Conservation (phyloP, 176 grass and related monocot species). For the Eremochloa ophiuroides region DNA sequence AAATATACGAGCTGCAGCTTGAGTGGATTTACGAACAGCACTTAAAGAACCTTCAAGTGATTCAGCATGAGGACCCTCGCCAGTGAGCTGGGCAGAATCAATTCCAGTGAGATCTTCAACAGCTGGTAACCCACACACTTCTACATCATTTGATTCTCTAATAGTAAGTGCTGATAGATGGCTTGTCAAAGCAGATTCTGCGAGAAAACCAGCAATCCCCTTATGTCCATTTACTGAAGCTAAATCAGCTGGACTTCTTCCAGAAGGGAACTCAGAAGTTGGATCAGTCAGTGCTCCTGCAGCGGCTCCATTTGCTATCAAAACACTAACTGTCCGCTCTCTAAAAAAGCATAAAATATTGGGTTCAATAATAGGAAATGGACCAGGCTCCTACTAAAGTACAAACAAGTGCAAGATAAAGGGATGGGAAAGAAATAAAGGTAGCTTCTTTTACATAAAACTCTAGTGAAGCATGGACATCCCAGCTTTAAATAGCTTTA, state of each 20-base stretch:
- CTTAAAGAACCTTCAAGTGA: conserved; percentile 65
- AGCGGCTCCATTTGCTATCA: conserved; percentile 62
- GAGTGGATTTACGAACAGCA: conserved; percentile 72
- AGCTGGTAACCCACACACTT: conserved; percentile 12
- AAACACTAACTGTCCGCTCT: conserved; percentile 52
- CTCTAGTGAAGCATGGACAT: background rate
- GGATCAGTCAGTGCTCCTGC: conserved; percentile 77
- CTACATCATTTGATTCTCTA: conserved; percentile 51
- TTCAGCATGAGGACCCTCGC: conserved; percentile 38
- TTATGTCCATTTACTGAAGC: conserved; percentile 88
- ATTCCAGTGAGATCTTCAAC: conserved; percentile 25
- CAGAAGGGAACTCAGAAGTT: conserved; percentile 62
- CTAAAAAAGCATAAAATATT: conserved; percentile 45
- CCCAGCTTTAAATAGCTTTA: conserved; percentile 3
- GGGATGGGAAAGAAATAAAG: background rate
- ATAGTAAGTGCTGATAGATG: conserved; percentile 66
- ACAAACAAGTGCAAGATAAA: conserved; percentile 1
- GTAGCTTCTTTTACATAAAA: background rate
- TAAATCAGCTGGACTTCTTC: conserved; percentile 86
- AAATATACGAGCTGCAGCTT: conserved; percentile 85
- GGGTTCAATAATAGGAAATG: conserved; percentile 2
- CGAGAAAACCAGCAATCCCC: conserved; percentile 88
- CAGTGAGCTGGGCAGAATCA: conserved; percentile 25
- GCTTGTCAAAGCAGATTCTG: conserved; percentile 75
- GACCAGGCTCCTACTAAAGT: background rate